Conservation (phyloP, 805 yeast species). For the Metschnikowia arizonensis region DNA sequence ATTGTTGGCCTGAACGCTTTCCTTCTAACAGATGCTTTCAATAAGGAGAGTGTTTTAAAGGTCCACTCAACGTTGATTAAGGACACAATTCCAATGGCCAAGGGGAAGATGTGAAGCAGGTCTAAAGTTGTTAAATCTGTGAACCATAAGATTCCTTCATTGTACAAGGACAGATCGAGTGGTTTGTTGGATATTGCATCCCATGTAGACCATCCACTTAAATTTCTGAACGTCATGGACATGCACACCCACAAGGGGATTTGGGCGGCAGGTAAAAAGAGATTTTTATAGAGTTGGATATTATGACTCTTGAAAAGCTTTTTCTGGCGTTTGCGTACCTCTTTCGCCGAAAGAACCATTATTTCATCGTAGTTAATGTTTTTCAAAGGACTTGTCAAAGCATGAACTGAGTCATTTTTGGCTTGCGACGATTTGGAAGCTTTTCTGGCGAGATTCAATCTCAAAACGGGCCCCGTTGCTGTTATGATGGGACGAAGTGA, state of each 20-base stretch:
- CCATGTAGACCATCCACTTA: slow-evolving; percentile 65
- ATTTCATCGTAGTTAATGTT: slow-evolving; percentile 74
- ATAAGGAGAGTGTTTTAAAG: slow-evolving; percentile 54
- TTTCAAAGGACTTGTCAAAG: slow-evolving; percentile 32
- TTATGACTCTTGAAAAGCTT: slow-evolving; percentile 58
- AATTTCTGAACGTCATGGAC: slow-evolving; percentile 67
- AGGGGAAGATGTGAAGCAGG: slow-evolving; percentile 62
- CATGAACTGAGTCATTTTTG: slow-evolving; percentile 19
- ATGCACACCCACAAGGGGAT: slow-evolving; percentile 83
- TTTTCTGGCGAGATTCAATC: slow-evolving; percentile 49
- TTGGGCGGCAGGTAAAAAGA: slow-evolving; percentile 72
- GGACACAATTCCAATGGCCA: slow-evolving; percentile 65
- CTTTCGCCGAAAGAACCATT: slow-evolving; percentile 67
- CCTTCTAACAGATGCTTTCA: slow-evolving; percentile 38
- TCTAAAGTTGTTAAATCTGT: slow-evolving; percentile 57
- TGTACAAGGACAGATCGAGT: slow-evolving; percentile 46
- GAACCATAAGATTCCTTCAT: slow-evolving; percentile 61
- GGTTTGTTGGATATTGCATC: slow-evolving; percentile 41
- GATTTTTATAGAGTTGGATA: slow-evolving; percentile 79
- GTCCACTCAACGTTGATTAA: slow-evolving; percentile 83
- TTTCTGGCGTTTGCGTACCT: slow-evolving; percentile 71
- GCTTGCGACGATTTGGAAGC: slow-evolving; percentile 37
- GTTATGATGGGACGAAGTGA: slow-evolving; percentile 64
- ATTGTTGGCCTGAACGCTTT: slow-evolving; percentile 51
- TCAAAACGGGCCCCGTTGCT: slow-evolving; percentile 72